A percentile compares a stretch with the other conserved stretches of the same genome.
phyloP scores from a whole-genome alignment of 148 eudicot genomes.

The Cornus florida region DNA sequence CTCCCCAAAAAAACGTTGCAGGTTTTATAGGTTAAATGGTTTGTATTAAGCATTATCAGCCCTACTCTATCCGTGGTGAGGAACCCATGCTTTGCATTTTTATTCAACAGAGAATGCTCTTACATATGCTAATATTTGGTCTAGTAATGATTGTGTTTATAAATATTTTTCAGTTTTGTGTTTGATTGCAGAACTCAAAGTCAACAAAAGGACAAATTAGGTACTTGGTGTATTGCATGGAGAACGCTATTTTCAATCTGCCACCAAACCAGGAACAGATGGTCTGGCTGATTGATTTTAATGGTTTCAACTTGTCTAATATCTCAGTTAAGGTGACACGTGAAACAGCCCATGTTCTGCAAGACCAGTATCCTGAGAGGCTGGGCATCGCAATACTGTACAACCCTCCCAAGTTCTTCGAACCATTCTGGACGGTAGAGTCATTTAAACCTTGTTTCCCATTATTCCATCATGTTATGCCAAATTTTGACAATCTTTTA shows the following conservation, averaged over 20 bases:
- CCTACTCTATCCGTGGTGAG: too few species aligned
- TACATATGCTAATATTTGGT: too few species aligned
- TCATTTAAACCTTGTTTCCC: neutral
- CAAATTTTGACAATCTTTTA: neutral
- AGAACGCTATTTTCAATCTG: constrained; percentile 66
- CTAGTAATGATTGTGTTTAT: too few species aligned
- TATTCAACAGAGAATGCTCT: too few species aligned
- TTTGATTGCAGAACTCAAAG: constrained; percentile 61
- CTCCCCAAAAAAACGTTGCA: too few species aligned
- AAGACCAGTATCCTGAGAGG: constrained; percentile 82
- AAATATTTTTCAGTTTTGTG: neutral
- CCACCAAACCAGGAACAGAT: constrained; percentile 69
- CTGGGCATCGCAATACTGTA: constrained; percentile 66
- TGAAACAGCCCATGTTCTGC: constrained; percentile 70
- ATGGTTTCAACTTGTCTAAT: constrained; percentile 55
- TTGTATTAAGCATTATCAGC: too few species aligned
- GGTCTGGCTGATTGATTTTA: constrained; percentile 75
- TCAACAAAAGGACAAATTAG: constrained; percentile 60
- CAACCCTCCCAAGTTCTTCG: constrained; percentile 68
- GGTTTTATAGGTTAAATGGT: too few species aligned
- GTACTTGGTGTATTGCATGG: constrained; percentile 81
- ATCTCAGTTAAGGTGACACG: constrained; percentile 56
- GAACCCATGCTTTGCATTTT: too few species aligned
- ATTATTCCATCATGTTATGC: neutral
- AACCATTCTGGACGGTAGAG: constrained; percentile 67